phyloP scores from a whole-genome alignment of 2,329 filamentous ascomycete species.

The Penicillium griseofulvum region DNA sequence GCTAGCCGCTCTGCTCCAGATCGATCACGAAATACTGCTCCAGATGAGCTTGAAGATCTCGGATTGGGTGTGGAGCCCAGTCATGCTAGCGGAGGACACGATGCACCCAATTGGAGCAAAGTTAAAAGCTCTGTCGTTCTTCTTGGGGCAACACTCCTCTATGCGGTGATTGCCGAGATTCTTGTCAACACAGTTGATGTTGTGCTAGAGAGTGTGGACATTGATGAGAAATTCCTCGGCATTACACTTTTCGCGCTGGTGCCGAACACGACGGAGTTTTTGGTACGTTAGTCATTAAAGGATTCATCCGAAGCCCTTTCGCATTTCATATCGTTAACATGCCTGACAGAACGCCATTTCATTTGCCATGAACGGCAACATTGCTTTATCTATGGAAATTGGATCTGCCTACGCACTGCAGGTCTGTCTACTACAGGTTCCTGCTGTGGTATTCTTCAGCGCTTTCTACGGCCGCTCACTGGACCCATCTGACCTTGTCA shows the following conservation, averaged over 20 bases:
- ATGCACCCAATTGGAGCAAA: conserved; percentile 97
- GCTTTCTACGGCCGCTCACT: conserved; percentile 65
- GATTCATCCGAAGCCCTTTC: not conserved
- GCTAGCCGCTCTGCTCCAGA: conserved; percentile 40
- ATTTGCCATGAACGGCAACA: conserved; percentile 99
- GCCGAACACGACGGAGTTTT: conserved; percentile 95
- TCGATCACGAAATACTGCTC: conserved; percentile 31
- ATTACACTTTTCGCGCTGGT: conserved; percentile 96
- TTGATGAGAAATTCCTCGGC: conserved; percentile 96
- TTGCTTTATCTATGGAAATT: conserved; percentile 98
- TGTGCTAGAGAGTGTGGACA: conserved; percentile 83
- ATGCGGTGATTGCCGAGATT: conserved; percentile 96
- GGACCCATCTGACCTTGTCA: conserved; percentile 52
- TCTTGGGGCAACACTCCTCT: conserved; percentile 82
- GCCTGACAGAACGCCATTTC: conserved; percentile 83
- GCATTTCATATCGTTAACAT: conserved; percentile 3
- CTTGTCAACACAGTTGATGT: conserved; percentile 95
- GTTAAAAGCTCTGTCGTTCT: conserved; percentile 87
- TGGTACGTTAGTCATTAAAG: conserved; percentile 58
- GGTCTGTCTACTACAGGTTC: conserved; percentile 91
- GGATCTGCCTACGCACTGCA: conserved; percentile 95
- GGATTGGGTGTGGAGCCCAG: conserved; percentile 41
- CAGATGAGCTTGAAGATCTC: conserved; percentile 49
- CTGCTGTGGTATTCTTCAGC: conserved; percentile 86
- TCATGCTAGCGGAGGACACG: conserved; percentile 69